Evolutionary conservation across 2,329 filamentous ascomycete species (phyloP).

Genomic region (Chaetomium sp.): DNA sequence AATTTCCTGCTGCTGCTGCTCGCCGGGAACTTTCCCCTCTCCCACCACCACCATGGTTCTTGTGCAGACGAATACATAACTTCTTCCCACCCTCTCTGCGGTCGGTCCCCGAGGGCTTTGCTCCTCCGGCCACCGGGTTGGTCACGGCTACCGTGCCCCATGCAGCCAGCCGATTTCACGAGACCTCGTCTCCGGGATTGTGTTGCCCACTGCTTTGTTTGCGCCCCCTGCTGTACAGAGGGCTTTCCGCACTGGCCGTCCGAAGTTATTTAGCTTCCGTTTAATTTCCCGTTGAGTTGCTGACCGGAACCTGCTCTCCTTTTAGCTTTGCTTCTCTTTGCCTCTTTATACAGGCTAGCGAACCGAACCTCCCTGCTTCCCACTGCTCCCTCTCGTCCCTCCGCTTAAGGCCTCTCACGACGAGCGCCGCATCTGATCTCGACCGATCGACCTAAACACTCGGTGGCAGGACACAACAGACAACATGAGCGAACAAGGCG

Average conservation of each 20-base stretch:
- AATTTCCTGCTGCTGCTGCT: neutral
- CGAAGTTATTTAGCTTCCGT: slow-evolving; percentile 1
- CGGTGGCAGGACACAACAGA: too few species aligned
- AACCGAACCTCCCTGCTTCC: neutral
- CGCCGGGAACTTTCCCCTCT: too few species aligned
- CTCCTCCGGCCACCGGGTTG: slow-evolving; percentile 11
- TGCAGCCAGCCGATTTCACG: slow-evolving; percentile 24
- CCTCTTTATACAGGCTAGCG: slow-evolving; percentile 6
- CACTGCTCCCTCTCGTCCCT: neutral
- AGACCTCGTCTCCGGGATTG: slow-evolving; percentile 20
- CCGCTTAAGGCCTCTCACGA: neutral
- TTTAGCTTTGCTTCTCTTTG: neutral
- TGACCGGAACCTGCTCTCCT: too few species aligned
- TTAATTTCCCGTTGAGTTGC: slow-evolving; percentile 6
- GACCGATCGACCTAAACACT: too few species aligned
- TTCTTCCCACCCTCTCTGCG: neutral
- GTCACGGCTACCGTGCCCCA: slow-evolving; percentile 20
- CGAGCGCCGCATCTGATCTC: neutral
- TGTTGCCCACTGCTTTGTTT: slow-evolving; percentile 21
- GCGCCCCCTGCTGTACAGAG: slow-evolving; percentile 12
- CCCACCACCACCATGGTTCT: too few species aligned
- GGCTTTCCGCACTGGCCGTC: slow-evolving; percentile 7
- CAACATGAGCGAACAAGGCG: slow-evolving; percentile 43
- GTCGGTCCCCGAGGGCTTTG: neutral
- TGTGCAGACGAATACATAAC: neutral